A percentile compares a stretch with the other conserved stretches of the same genome.
Evolutionary conservation across 176 grass and related monocot species (phyloP).

Genomic region (Microstegium vimineum): DNA sequence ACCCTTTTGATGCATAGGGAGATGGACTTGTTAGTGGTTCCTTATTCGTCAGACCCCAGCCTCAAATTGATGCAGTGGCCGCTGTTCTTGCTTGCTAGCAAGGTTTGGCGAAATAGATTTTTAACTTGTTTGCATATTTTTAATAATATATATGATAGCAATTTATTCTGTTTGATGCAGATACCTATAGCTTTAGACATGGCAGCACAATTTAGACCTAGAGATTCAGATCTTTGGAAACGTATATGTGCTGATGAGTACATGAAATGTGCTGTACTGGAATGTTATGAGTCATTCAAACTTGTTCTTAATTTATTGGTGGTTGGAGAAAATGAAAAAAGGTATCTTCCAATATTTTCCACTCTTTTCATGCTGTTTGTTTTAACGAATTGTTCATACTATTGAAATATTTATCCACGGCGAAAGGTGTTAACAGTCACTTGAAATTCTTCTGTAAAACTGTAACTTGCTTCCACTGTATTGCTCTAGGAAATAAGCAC

Average conservation of each 20-base stretch:
- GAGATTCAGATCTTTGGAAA: slow-evolving; percentile 93
- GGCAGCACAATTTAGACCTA: slow-evolving; percentile 86
- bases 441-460: background rate
- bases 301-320: slow-evolving; percentile 88
- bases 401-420: slow-evolving; percentile 12
- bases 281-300: slow-evolving; percentile 98
- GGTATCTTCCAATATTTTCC: slow-evolving; percentile 33
- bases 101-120: slow-evolving; percentile 46
- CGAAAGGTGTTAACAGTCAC: background rate
- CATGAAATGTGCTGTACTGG: slow-evolving; percentile 95
- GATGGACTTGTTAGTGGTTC: slow-evolving; percentile 92
- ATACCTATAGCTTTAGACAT: slow-evolving; percentile 97
- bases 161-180: slow-evolving; percentile 46
- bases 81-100: slow-evolving; percentile 95
- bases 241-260: slow-evolving; percentile 95
- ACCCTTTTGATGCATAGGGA: slow-evolving; percentile 55
- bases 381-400: background rate
- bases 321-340: slow-evolving; percentile 95
- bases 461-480: background rate
- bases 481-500: slow-evolving; percentile 10
- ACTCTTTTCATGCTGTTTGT: slow-evolving; percentile 11
- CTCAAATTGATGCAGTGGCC: slow-evolving; percentile 97
- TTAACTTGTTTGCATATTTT: slow-evolving; percentile 6
- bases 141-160: background rate
- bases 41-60: slow-evolving; percentile 92